A percentile compares a stretch with the other conserved stretches of the same genome.
Conservation (phyloP, 441 rosid genomes). For the Eutrema salsugineum region DNA sequence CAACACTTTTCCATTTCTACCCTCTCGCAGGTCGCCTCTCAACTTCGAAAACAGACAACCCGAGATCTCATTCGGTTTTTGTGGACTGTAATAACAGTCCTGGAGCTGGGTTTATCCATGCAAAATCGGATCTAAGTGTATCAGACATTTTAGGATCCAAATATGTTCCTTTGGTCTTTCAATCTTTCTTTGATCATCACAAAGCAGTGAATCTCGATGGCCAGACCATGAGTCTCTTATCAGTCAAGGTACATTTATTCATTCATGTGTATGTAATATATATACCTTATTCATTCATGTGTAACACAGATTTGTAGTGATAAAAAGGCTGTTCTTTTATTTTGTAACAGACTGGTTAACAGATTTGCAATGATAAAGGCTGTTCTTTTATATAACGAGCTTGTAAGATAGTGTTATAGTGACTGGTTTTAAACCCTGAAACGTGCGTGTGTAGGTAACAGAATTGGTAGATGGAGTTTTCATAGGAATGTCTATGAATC, state of each 20-base stretch:
- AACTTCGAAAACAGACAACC: constrained; percentile 27
- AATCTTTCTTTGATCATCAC: constrained; percentile 64
- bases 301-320: too few relatives aligned
- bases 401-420: too few relatives aligned
- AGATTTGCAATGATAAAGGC: too few relatives aligned
- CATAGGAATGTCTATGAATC: constrained; percentile 70
- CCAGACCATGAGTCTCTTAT: constrained; percentile 41
- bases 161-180: constrained; percentile 49
- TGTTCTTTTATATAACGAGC: too few relatives aligned
- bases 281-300: too few relatives aligned
- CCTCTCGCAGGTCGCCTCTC: constrained; percentile 65
- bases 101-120: constrained; percentile 64
- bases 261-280: neutral
- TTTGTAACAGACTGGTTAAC: too few relatives aligned
- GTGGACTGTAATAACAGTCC: constrained; percentile 60
- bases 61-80: constrained; percentile 35
- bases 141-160: constrained; percentile 49
- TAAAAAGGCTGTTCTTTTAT: too few relatives aligned
- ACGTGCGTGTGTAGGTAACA: constrained; percentile 42
- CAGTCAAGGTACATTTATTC: constrained; percentile 40
- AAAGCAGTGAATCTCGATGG: constrained; percentile 56
- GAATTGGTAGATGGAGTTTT: constrained; percentile 70
- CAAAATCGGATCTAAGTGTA: constrained; percentile 37
- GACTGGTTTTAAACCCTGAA: too few relatives aligned
- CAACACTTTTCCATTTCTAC: constrained; percentile 60